Evolutionary conservation across 441 rosid species (phyloP).

Genomic region (Bocquillonia castaneifolia): DNA sequence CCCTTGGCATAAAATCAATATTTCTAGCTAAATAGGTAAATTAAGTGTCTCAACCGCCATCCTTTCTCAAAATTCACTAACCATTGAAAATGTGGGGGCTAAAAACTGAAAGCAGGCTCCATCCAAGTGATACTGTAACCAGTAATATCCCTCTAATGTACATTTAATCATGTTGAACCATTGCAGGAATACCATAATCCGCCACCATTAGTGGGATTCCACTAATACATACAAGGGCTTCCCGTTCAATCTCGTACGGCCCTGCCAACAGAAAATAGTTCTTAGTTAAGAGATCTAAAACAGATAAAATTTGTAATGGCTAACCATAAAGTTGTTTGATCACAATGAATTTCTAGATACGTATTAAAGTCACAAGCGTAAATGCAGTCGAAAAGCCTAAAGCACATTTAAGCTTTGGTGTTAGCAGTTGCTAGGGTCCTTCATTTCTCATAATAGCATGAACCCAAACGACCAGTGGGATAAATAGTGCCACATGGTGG

Average conservation of each 20-base stretch:
- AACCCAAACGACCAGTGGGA: too few relatives aligned
- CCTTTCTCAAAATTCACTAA: slow-evolving; percentile 21
- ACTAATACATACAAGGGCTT: slow-evolving; percentile 68
- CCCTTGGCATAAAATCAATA: slow-evolving; percentile 25
- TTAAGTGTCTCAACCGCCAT: slow-evolving; percentile 20
- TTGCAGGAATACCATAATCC: slow-evolving; percentile 7
- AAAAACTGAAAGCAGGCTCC: background rate
- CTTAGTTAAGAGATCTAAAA: background rate
- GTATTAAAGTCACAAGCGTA: too few relatives aligned
- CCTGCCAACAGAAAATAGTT: slow-evolving; percentile 38
- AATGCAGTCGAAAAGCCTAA: too few relatives aligned
- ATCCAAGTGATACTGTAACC: slow-evolving; percentile 14
- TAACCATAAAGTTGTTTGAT: too few relatives aligned
- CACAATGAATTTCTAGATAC: too few relatives aligned
- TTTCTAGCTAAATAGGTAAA: slow-evolving; percentile 19
- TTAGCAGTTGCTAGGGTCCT: too few relatives aligned
- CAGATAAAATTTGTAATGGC: background rate
- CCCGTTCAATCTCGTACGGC: slow-evolving; percentile 61
- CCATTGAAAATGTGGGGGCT: slow-evolving; percentile 13
- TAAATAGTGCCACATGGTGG: background rate
- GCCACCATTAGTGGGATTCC: slow-evolving; percentile 50
- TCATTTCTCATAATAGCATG: too few relatives aligned
- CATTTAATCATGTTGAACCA: slow-evolving; percentile 23
- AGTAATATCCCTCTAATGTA: slow-evolving; percentile 28
- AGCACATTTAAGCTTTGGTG: too few relatives aligned